Evolutionary conservation across 2,329 filamentous ascomycete genomes (phyloP), one percentile per base, ranked within the genome.

Genomic region (Diaporthe destruens): DNA sequence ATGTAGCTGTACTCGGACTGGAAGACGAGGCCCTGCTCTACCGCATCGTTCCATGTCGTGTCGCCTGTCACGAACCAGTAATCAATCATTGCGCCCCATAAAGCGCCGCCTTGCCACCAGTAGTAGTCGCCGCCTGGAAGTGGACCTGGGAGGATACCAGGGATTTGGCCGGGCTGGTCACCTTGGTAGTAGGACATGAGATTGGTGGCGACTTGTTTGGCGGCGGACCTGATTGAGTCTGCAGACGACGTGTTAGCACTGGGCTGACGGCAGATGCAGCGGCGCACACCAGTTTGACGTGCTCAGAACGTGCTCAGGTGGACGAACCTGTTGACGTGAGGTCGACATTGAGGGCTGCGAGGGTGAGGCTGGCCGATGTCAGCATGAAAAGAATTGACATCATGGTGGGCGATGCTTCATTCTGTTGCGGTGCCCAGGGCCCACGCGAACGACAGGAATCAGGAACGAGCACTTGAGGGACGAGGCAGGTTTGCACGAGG

Each of bases 1-100:
- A 78, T 77, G 74, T 77, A 81, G 65, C 74, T 75, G 72, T 78
- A 78, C 14, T 71, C 57, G 1, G 78, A 77, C 74, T 80, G 79
- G 75, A 78, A 79, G 44, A 78, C 18, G 20, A 80, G 66, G 3
- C 77, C 74, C 29, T 72, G 54, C 42, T 69, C 42, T 16, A 76
- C 72, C 11, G 87, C 80, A 44, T 84, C 78, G 77, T 91, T 91
- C 81, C 91, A 91, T 7, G 84, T 85, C 1, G 80, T 78, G 78
- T 92, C 89, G 57, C 88, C 88, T 0, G 90, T 92, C 75, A 87
- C 88, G 75, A 87, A 86, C 88, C 89, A 91, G 78, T 92, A 92
- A 79, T 92, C 89, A 71, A 92, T 85, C 74, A 91, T 78, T 3
- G 88, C 87, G 76, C 89, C 87, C 83, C 90, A 91, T 82, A 92